These are phyloP conservation scores for Acanthochlamys bracteata DNA, from an alignment of 106 monocot genomes.

Conservation along the genomic window DNA sequence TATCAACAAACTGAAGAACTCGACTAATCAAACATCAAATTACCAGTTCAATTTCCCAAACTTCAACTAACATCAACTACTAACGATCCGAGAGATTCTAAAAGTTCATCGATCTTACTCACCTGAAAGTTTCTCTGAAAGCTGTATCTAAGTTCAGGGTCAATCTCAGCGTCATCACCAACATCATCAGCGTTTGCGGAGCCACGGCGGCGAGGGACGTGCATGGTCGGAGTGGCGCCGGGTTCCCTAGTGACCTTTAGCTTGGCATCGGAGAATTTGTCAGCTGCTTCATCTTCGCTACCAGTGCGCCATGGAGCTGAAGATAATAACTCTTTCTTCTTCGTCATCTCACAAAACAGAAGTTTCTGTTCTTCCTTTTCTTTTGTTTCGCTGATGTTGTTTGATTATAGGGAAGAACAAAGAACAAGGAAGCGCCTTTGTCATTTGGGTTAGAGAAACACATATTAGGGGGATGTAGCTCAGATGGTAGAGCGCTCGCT, in stretches of 20 bases:
- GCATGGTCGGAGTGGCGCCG: constrained; percentile 33
- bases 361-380: not conserved
- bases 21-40: not conserved
- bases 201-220: constrained; percentile 20
- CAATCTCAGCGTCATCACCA: constrained; percentile 39
- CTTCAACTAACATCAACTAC: not conserved
- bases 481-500: constrained; percentile 60
- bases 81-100: constrained; percentile 9
- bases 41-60: not conserved
- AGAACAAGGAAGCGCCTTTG: too few species aligned
- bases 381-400: not conserved
- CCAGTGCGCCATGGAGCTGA: constrained; percentile 35
- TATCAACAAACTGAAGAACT: too few species aligned
- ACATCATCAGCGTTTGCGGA: constrained; percentile 11
- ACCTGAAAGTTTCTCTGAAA: constrained; percentile 52
- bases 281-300: constrained; percentile 21
- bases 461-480: constrained; percentile 72
- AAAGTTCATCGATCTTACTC: constrained; percentile 8
- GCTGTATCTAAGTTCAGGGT: constrained; percentile 53
- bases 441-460: too few species aligned
- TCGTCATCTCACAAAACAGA: constrained; percentile 1
- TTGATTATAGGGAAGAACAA: too few species aligned
- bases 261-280: constrained; percentile 36
- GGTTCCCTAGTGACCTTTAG: constrained; percentile 31
- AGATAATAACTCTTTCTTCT: constrained; percentile 34